phyloP scores from a whole-genome alignment of 2,329 filamentous ascomycete genomes.

The Magnaporthales sp. region DNA sequence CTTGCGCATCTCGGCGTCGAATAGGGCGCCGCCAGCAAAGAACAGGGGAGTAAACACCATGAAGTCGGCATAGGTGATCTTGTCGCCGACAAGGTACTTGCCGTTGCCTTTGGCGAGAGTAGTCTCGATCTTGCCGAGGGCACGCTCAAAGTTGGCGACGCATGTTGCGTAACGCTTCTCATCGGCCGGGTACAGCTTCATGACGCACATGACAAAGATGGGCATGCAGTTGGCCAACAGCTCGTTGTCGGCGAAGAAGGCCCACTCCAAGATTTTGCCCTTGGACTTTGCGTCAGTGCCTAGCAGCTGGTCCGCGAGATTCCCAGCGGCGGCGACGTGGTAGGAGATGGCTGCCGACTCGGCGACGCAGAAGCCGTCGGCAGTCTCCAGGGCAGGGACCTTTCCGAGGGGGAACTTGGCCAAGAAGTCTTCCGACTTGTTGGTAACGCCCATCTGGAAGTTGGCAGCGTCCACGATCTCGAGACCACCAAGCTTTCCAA shows the following conservation, averaged over 20 bases:
- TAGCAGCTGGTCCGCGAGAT: conserved; percentile 32
- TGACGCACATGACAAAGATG: conserved; percentile 16
- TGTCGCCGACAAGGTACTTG: conserved; percentile 28
- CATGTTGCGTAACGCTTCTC: conserved; percentile 14
- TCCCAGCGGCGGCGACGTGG: conserved; percentile 36
- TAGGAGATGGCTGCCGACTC: conserved; percentile 38
- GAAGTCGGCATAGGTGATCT: conserved; percentile 27
- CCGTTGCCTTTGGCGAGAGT: conserved; percentile 20
- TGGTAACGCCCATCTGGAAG: conserved; percentile 32
- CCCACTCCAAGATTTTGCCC: conserved; percentile 36
- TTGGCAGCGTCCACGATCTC: conserved; percentile 20
- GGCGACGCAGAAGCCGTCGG: conserved; percentile 35
- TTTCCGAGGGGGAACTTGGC: conserved; percentile 44
- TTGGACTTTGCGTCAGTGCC: conserved; percentile 30
- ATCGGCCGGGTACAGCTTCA: conserved; percentile 20
- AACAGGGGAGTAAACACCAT: conserved; percentile 21
- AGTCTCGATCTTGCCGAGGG: conserved; percentile 20
- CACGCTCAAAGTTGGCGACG: conserved; percentile 16
- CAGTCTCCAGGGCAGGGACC: conserved; percentile 36
- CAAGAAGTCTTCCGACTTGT: conserved; percentile 34
- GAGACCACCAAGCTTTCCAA: conserved; percentile 29
- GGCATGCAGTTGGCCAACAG: conserved; percentile 15
- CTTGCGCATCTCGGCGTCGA: conserved; percentile 26
- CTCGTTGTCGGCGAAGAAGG: conserved; percentile 30
- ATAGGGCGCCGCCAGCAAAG: conserved; percentile 16